Conservation (phyloP, 768 basidiomycete genomes). For the Kondoa malvinella region DNA sequence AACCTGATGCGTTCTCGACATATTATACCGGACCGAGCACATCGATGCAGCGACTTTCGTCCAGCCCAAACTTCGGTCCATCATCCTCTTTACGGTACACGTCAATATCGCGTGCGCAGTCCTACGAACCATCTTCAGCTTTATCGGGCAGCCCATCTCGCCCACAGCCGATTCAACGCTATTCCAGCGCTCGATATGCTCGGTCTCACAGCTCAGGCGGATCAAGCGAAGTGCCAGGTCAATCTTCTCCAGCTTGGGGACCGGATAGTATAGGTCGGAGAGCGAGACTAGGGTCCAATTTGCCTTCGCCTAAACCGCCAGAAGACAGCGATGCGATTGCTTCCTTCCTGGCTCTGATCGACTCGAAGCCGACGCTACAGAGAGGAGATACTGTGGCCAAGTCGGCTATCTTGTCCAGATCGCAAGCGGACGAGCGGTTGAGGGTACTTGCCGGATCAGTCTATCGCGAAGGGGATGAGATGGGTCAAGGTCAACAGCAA, state of each 20-base stretch:
- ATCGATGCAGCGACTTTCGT: neutral
- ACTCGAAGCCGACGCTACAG: constrained; percentile 18
- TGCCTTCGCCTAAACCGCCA: neutral
- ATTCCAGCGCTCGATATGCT: constrained; percentile 7
- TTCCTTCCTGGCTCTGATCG: constrained; percentile 23
- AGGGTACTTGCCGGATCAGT: constrained; percentile 11
- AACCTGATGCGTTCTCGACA: neutral
- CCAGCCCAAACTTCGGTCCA: constrained; percentile 5
- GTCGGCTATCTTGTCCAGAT: constrained; percentile 1
- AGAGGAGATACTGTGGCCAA: neutral
- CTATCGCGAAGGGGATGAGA: neutral
- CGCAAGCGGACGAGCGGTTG: constrained; percentile 13
- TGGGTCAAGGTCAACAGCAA: constrained; percentile 2
- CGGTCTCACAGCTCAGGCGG: constrained; percentile 12
- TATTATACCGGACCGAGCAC: neutral
- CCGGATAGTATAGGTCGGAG: constrained; percentile 1
- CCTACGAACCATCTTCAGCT: neutral
- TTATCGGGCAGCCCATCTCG: constrained; percentile 6
- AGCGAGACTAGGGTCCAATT: neutral
- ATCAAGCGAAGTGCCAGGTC: constrained; percentile 1
- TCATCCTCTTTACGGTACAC: constrained; percentile 15
- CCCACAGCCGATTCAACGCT: constrained; percentile 11
- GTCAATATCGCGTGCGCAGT: neutral
- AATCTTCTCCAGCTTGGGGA: neutral
- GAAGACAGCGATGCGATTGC: constrained; percentile 20